Evolutionary conservation across 2,329 filamentous ascomycete genomes (phyloP), one percentile per base, ranked within the genome.

Genomic region (Xylogone sp.): DNA sequence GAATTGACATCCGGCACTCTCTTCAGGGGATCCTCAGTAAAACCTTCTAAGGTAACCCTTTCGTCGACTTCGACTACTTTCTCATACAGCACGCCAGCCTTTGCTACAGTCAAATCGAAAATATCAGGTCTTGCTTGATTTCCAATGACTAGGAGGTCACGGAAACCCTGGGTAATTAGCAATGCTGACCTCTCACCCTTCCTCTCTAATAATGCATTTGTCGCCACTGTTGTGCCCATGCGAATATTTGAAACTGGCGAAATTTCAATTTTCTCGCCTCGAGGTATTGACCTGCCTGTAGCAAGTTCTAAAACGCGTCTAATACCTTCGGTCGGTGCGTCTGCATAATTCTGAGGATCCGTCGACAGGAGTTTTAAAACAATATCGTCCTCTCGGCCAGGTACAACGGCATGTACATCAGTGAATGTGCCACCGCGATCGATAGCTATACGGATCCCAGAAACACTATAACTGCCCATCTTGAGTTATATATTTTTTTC

Each of bases 151-250:
- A 88, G 72, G 55, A 84, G 84, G 61, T 90, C 85, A 73, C 81
- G 83, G 69, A 88, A 88, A 0, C 84, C 85, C 57, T 83, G 85
- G 0, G 84, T 88, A 2, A 87, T 83, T 5, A 88, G 73, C 64
- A 90, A 77, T 1, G 83, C 86, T 60, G 86, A 86, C 51, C 75
- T 76, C 64, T 87, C 84, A 16, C 86, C 86, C 62, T 88, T 88
- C 21, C 84, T 70, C 60, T 88, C 84, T 1, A 90, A 69, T 20
- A 89, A 68, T 0, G 86, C 85, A 67, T 89, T 90, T 0, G 86
- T 90, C 1, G 86, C 86, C 5, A 89, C 84, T 0, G 86, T 90
- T 1, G 86, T 90, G n/a, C 86, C 86, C 78, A 89, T 88, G 7
- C 86, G 78, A 62, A 88, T 88, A 51, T 81, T 84, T 61, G 83